Base-by-base conservation (phyloP, 2,329 filamentous ascomycete species). In the Fusarium annulatum region DNA sequence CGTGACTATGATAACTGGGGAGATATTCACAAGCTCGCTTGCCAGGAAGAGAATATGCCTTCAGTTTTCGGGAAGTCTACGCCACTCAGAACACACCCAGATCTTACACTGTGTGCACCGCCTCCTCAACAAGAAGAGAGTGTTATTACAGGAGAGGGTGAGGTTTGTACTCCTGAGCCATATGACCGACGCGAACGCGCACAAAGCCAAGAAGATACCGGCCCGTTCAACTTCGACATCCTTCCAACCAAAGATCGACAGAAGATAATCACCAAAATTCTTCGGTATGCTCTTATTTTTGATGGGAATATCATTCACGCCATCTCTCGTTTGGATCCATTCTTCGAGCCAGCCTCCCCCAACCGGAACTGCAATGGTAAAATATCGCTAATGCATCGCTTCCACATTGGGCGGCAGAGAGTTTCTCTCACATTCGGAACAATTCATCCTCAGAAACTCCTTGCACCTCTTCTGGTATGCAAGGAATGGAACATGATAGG, bases 251-350 rank as follows among this genome's bases (percentile, higher is more conserved):
- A 74, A 0, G 28, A 51, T 11, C 19, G 48, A 34, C 11, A 3
- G 12, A 1, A 3, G 2, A 33, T 18, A 0, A 84, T 2, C 80
- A 84, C 77, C 7, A 68, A 68, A 5, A 85, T 88, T 15, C 80
- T 87, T 18, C 72, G 67, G 10, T n/a, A 77, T 1, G n/a, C 79
- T 5, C 77, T 87, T 2, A 77, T 82, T n/a, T 84, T 82, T 51
- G 39, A 76, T 0, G 77, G 3, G 10, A 30, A 30, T 30, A 73
- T 0, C 34, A 79, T 88, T 7, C 86, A 88, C 61, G 84, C 80
- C 28, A 76, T 88, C 4, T 86, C 85, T 2, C 80, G 86, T 0
- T 77, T 88, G 0, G 86, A 88, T 38, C 80, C 79, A 0, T 75
- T 69, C 10, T 63, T 76, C 3, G 61, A 74, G 2, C 81, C 80